Evolutionary conservation across 768 basidiomycete genomes (phyloP), one percentile per base, ranked within the genome.

Genomic region (Termitomyces sp.): DNA sequence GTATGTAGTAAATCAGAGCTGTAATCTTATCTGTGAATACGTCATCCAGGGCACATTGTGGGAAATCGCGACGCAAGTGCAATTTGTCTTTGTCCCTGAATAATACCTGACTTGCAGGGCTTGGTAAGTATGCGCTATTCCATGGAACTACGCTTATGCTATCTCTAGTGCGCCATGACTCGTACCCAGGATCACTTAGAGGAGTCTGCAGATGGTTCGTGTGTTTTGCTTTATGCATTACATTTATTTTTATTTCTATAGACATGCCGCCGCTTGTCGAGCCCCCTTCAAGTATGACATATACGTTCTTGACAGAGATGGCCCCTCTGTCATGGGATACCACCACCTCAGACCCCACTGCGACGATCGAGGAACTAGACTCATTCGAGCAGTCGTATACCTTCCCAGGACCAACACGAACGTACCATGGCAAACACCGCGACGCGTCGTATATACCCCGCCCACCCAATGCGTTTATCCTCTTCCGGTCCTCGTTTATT

Each of bases 391-490:
- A 45, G 6, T 6, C 44, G 4, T 15, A 50, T 30, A 12, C n/a
- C n/a, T 15, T 16, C 15, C 1, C 36, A 5, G 37, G 36, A 16
- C 37, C 52, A 18, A 12, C 18, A 0, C 78, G 78, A 34, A 60
- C 68, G 15, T 80, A 77, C 58, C 85, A 87, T 67, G 78, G 76
- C 56, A 87, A 83, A 76, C 81, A 82, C 65, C 82, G 84, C 54
- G 85, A 87, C 65, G 81, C 85, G 50, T 82, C 81, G 1, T 86
- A 91, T 71, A 92, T 91, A 71, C 90, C 89, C 46, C 85, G 90
- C 49, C 89, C 90, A 3, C 89, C 89, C 30, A 92, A 91, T 71
- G 89, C 90, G 59, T 92, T 91, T 73, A 91, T 91, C 62, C 86
- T 91, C 70, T 92, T 91, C 70, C 81, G 90, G 63, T 88, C 87